Percentiles rank a stretch among this genome's conserved stretches.
These are phyloP conservation scores for Sutorius eximius DNA, from an alignment of 1,284 basidiomycete genomes.

Conservation along the genomic window DNA sequence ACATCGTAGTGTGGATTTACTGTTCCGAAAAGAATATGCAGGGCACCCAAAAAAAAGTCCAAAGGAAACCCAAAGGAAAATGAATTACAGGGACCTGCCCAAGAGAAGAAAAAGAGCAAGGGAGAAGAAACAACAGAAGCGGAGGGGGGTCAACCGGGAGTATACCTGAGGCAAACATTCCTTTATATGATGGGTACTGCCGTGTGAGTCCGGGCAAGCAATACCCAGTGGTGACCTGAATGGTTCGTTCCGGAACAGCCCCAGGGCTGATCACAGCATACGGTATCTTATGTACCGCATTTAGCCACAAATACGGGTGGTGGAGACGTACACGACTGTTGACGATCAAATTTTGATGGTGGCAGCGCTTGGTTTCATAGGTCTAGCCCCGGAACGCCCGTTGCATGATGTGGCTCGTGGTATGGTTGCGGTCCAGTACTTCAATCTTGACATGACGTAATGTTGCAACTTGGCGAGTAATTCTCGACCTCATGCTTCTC, in stretches of 20 bases:
- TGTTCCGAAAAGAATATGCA: background rate
- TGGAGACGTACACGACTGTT: background rate
- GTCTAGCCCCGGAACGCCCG: background rate
- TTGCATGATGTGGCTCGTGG: no score
- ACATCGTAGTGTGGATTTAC: constrained; percentile 10
- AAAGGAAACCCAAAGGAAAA: background rate
- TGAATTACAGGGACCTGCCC: constrained; percentile 20
- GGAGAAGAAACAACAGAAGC: constrained; percentile 4
- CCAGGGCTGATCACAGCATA: background rate
- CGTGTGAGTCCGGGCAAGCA: background rate
- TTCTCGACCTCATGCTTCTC: background rate
- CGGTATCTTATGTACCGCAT: background rate
- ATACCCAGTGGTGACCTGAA: background rate
- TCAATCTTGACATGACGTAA: background rate
- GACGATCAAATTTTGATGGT: constrained; percentile 7
- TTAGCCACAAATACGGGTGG: background rate
- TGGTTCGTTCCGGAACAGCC: constrained; percentile 2
- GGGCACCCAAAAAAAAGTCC: background rate
- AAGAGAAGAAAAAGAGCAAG: background rate
- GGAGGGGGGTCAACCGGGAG: constrained; percentile 14
- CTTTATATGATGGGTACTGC: constrained; percentile 14
- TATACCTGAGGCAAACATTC: background rate
- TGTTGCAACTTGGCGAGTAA: no score
- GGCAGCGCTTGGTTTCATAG: background rate
- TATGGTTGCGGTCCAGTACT: background rate